Percentiles rank a stretch among this genome's conserved stretches.
phyloP scores from a whole-genome alignment of 2,329 filamentous ascomycete species.

The Didymella pinodella region DNA sequence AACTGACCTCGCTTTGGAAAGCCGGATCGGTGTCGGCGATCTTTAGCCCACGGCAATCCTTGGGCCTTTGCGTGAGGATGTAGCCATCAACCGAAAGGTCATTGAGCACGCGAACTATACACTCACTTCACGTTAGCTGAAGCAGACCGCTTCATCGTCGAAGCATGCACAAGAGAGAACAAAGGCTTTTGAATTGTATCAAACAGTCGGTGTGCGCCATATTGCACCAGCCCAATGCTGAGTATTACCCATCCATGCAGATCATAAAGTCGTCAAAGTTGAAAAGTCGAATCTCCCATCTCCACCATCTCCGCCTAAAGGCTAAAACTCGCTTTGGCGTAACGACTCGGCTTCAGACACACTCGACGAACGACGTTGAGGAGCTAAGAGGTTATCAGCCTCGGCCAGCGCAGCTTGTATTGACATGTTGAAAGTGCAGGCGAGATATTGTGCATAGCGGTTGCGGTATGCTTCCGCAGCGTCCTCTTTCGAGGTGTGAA shows the following conservation, averaged over 20 bases:
- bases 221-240: slow-evolving; percentile 33
- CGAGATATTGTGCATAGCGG: slow-evolving; percentile 52
- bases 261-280: slow-evolving; percentile 24
- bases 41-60: not conserved
- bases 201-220: slow-evolving; percentile 28
- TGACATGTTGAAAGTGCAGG: slow-evolving; percentile 51
- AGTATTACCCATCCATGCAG: slow-evolving; percentile 30
- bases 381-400: slow-evolving; percentile 47
- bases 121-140: slow-evolving; percentile 32
- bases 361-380: slow-evolving; percentile 43
- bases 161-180: slow-evolving; percentile 34
- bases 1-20: not conserved
- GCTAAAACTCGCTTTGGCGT: slow-evolving; percentile 34
- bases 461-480: slow-evolving; percentile 45
- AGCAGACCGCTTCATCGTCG: slow-evolving; percentile 26
- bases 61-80: not conserved
- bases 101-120: slow-evolving; percentile 16
- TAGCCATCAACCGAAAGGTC: not conserved
- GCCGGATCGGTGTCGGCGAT: not conserved
- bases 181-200: slow-evolving; percentile 36
- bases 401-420: slow-evolving; percentile 50
- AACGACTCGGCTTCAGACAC: slow-evolving; percentile 48
- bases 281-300: slow-evolving; percentile 31
- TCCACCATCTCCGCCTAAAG: slow-evolving; percentile 27
- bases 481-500: slow-evolving; percentile 46